phyloP scores from a whole-genome alignment of 169 alveolate genomes.

The Theileria equi region DNA sequence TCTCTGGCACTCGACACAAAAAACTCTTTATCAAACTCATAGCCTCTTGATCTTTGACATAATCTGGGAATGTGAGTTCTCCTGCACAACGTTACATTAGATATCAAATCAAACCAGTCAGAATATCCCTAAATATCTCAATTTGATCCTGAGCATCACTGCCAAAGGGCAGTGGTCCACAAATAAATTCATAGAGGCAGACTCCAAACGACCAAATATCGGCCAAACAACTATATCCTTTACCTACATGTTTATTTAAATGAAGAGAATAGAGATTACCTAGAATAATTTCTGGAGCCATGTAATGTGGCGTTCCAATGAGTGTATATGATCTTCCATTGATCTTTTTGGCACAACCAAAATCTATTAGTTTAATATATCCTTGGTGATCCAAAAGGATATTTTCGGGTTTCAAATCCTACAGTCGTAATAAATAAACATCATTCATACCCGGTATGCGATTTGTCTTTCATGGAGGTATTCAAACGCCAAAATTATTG shows the following conservation, averaged over 20 bases:
- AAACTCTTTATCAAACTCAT: constrained; percentile 83
- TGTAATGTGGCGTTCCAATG: constrained; percentile 95
- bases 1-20: constrained; percentile 87
- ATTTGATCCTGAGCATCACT: constrained; percentile 94
- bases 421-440: neutral
- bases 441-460: constrained; percentile 83
- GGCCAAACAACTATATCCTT: constrained; percentile 94
- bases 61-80: constrained; percentile 62
- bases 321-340: constrained; percentile 89
- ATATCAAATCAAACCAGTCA: constrained; percentile 74
- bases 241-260: constrained; percentile 74
- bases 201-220: constrained; percentile 99
- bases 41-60: constrained; percentile 83
- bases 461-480: constrained; percentile 90
- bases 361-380: constrained; percentile 92
- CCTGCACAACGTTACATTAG: no score
- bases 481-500: constrained; percentile 85
- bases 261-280: constrained; percentile 66
- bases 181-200: constrained; percentile 95
- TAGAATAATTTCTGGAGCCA: constrained; percentile 92
- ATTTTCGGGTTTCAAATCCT: constrained; percentile 96
- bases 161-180: constrained; percentile 98
- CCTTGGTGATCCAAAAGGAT: constrained; percentile 94
- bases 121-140: constrained; percentile 89
- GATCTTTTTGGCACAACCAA: constrained; percentile 93